These are phyloP conservation scores for Ganoderma resinaceum DNA, from an alignment of 1,284 basidiomycete genomes.

Conservation along the genomic window DNA sequence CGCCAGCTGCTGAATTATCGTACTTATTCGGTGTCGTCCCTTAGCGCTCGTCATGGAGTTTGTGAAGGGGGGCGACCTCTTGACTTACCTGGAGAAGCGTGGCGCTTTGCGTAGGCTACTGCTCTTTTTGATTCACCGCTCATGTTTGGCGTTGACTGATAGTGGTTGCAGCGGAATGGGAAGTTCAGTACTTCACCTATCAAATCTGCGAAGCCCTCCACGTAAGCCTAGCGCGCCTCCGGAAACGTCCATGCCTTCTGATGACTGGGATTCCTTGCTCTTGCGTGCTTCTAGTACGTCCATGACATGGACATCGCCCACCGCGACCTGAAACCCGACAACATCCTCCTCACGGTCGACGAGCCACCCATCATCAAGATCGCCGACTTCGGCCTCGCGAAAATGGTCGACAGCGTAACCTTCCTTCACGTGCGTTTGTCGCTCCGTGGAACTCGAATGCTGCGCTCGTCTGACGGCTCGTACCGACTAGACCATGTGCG, in stretches of 20 bases:
- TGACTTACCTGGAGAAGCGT: slow-evolving; percentile 68
- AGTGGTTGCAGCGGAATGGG: slow-evolving; percentile 57
- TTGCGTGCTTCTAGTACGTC: slow-evolving; percentile 75
- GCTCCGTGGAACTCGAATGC: not conserved
- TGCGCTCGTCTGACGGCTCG: not conserved
- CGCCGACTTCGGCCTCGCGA: slow-evolving; percentile 94
- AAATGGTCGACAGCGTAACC: slow-evolving; percentile 79
- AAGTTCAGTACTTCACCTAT: slow-evolving; percentile 67
- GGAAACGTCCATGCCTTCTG: not conserved
- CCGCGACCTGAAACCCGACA: slow-evolving; percentile 94
- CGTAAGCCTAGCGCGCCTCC: slow-evolving; percentile 46
- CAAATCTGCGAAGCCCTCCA: slow-evolving; percentile 79
- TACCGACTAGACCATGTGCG: slow-evolving; percentile 16
- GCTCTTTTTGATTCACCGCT: not conserved
- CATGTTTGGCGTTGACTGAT: not conserved
- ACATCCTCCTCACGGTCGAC: slow-evolving; percentile 75
- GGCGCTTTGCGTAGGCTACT: not conserved
- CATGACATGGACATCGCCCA: slow-evolving; percentile 81
- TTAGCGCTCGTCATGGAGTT: slow-evolving; percentile 28
- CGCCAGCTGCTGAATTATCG: no score
- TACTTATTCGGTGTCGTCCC: no score
- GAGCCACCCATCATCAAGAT: slow-evolving; percentile 76
- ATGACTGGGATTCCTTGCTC: slow-evolving; percentile 11
- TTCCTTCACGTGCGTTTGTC: slow-evolving; percentile 62
- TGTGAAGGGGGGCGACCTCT: slow-evolving; percentile 25